These are phyloP conservation scores for Colletotrichum abscissum DNA, from an alignment of 2,329 filamentous ascomycete genomes.

Conservation along the genomic window DNA sequence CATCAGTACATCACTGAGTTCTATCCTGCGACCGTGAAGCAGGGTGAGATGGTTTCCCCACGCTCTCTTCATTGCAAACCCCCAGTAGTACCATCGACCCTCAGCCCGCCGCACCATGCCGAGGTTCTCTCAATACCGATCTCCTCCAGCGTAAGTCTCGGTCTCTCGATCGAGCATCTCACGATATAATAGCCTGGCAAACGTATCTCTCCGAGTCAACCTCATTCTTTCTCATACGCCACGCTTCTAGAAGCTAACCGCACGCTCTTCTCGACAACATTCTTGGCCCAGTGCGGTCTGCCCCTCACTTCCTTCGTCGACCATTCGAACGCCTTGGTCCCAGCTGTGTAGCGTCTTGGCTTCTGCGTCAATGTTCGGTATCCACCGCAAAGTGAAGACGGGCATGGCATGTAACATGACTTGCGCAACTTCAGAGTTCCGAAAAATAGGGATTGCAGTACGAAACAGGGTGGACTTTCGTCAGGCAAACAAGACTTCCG, in stretches of 20 bases:
- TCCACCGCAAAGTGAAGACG: conserved; percentile 74
- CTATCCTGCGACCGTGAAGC: neutral
- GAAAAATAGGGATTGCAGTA: too few relatives aligned
- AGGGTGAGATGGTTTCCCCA: neutral
- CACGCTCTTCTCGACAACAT: conserved; percentile 73
- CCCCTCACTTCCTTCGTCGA: conserved; percentile 88
- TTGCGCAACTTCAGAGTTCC: too few relatives aligned
- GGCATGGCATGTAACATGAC: conserved; percentile 56
- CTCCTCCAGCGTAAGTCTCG: conserved; percentile 39
- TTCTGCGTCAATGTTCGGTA: conserved; percentile 81
- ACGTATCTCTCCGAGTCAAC: conserved; percentile 85
- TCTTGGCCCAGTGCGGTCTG: conserved; percentile 93
- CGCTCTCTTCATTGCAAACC: neutral
- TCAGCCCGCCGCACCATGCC: conserved; percentile 19
- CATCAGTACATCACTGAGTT: too few relatives aligned
- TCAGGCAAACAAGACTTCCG: too few relatives aligned
- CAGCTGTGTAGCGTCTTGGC: conserved; percentile 76
- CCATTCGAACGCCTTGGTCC: conserved; percentile 79
- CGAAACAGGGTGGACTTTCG: too few relatives aligned
- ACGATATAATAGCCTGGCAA: conserved; percentile 90
- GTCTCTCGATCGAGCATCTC: too few relatives aligned
- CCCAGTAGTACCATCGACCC: neutral
- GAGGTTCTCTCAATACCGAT: conserved; percentile 40
- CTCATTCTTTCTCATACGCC: conserved; percentile 74
- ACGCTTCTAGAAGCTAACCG: conserved; percentile 74